Evolutionary conservation across 495 filamentous ascomycete genomes (phyloP).

Genomic region (Annulohypoxylon bovei): DNA sequence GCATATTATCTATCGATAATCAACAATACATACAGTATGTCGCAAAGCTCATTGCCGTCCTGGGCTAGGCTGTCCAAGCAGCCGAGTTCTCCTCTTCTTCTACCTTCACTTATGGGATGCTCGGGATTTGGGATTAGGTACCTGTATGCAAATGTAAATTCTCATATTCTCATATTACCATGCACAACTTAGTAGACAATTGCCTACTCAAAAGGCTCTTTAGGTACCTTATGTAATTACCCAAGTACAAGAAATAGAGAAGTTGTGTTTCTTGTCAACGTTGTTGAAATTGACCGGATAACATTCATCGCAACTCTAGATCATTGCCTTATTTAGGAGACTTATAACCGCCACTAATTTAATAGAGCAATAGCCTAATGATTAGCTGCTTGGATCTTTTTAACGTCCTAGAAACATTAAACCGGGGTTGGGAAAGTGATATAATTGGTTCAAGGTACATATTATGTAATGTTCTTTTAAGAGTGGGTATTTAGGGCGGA

Average conservation of each 20-base stretch:
- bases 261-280: not conserved
- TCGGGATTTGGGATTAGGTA: not conserved
- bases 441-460: not conserved
- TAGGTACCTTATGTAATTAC: no score
- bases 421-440: not conserved
- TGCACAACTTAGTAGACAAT: no score
- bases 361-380: not conserved
- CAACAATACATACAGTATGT: not conserved
- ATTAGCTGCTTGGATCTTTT: not conserved
- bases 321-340: not conserved
- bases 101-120: not conserved
- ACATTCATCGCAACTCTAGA: not conserved
- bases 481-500: not conserved
- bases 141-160: no score
- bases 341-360: not conserved
- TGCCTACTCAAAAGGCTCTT: no score
- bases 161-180: no score
- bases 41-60: conserved; percentile 7
- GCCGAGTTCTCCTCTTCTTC: not conserved
- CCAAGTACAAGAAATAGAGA: no score
- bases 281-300: not conserved
- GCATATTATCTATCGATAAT: conserved; percentile 24
- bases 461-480: not conserved
- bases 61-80: conserved; percentile 6
- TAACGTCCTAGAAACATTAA: not conserved